A percentile compares a stretch with the other conserved stretches of the same genome.
phyloP scores from a whole-genome alignment of 2,329 filamentous ascomycete species.

The Cladosporium sp. region DNA sequence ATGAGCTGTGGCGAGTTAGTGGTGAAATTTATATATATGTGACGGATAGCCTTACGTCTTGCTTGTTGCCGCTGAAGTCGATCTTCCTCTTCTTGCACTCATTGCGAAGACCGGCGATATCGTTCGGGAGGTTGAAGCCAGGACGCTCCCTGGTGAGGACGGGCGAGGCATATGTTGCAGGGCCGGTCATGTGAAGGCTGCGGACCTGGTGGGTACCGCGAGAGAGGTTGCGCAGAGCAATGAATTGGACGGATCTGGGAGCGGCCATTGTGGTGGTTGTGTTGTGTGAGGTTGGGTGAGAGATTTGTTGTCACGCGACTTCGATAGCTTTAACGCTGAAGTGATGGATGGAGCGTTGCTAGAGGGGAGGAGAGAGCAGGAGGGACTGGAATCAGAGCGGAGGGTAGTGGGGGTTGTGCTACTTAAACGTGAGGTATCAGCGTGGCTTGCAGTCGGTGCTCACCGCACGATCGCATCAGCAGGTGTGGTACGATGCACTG shows the following conservation, averaged over 20 bases:
- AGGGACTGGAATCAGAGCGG: neutral
- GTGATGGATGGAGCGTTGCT: neutral
- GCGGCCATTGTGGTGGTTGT: conserved; percentile 35
- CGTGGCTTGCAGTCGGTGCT: conserved; percentile 1
- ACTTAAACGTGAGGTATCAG: neutral
- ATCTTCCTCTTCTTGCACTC: conserved; percentile 49
- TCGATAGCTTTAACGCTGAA: neutral
- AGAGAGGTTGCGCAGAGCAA: conserved; percentile 40
- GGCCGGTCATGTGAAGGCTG: conserved; percentile 57
- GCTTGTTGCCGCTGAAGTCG: conserved; percentile 43
- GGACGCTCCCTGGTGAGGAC: conserved; percentile 16
- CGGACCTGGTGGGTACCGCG: conserved; percentile 40
- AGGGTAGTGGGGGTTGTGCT: neutral
- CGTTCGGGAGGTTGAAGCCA: conserved; percentile 38
- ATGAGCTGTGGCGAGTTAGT: conserved; percentile 38
- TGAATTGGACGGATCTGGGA: conserved; percentile 38
- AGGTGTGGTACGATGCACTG: conserved; percentile 7
- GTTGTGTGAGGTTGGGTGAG: neutral
- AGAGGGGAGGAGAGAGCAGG: neutral
- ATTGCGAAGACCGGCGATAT: conserved; percentile 46
- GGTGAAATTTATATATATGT: neutral
- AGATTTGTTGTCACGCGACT: neutral
- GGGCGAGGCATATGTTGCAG: conserved; percentile 51
- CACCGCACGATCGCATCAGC: conserved; percentile 1
- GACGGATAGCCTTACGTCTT: conserved; percentile 39